These are phyloP conservation scores for Bothriochloa decipiens DNA, from an alignment of 176 grass and related monocot species.

Conservation along the genomic window DNA sequence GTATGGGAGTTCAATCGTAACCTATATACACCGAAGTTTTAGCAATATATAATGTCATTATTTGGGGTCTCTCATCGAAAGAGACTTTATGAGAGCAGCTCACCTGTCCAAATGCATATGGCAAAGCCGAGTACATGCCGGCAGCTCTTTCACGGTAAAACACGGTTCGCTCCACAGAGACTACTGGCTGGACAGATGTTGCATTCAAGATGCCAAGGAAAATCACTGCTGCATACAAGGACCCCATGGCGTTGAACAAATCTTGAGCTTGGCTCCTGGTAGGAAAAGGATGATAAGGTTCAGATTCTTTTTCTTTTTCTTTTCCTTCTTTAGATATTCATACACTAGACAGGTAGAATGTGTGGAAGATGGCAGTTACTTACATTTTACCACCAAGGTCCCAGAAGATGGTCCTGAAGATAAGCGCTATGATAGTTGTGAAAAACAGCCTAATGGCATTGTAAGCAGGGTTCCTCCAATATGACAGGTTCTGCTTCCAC, in stretches of 20 bases:
- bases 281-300: conserved; percentile 24
- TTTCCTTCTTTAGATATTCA: neutral
- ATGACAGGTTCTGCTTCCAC: conserved; percentile 89
- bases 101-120: conserved; percentile 96
- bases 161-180: conserved; percentile 78
- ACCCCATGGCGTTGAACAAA: conserved; percentile 83
- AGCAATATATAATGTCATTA: neutral
- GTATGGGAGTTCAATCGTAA: conserved; percentile 80
- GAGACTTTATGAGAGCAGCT: conserved; percentile 19
- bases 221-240: conserved; percentile 72
- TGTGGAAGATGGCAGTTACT: conserved; percentile 17
- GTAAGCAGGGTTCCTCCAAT: conserved; percentile 94
- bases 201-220: conserved; percentile 75
- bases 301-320: neutral
- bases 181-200: conserved; percentile 78
- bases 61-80: neutral
- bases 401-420: conserved; percentile 92
- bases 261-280: conserved; percentile 57
- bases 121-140: conserved; percentile 85
- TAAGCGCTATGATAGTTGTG: conserved; percentile 55
- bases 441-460: conserved; percentile 72
- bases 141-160: conserved; percentile 94
- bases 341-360: neutral
- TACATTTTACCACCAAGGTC: conserved; percentile 83
- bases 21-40: conserved; percentile 44